These are phyloP conservation scores for Eucalyptus shirleyi DNA, from an alignment of 345 rosid species.

Conservation along the genomic window DNA sequence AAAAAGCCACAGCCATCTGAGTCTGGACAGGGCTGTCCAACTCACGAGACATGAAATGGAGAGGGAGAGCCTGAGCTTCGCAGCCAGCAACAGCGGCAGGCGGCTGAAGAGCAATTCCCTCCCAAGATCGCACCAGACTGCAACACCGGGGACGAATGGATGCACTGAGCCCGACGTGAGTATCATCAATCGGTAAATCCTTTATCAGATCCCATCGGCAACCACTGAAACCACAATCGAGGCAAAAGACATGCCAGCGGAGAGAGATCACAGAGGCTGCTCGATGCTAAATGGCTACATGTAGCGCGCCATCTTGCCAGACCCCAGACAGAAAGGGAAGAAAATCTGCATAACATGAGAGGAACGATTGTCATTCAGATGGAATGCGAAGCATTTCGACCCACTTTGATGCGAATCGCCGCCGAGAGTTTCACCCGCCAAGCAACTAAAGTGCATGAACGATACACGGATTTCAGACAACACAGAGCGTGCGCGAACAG, in stretches of 20 bases:
- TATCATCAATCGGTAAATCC: conserved; percentile 35
- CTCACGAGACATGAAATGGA: conserved; percentile 73
- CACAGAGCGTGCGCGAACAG: neutral
- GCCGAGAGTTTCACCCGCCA: neutral
- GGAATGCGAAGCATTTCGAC: neutral
- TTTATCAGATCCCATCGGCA: conserved; percentile 3
- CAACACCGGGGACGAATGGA: conserved; percentile 9
- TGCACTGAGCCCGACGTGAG: neutral
- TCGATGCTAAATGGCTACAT: neutral
- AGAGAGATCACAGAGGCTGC: neutral
- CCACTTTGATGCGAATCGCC: neutral
- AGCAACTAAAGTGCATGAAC: neutral
- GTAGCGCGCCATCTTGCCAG: neutral
- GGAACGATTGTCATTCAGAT: neutral
- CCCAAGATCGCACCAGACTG: conserved; percentile 26
- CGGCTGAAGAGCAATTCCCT: conserved; percentile 32
- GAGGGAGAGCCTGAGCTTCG: conserved; percentile 6
- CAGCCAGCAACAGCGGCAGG: conserved; percentile 21
- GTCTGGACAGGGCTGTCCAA: conserved; percentile 96
- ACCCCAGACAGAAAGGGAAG: neutral
- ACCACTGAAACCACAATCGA: neutral
- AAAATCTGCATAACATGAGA: neutral
- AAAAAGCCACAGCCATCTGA: conserved; percentile 66
- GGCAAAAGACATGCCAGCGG: neutral
- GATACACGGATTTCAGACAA: neutral